Percentiles rank a stretch among this genome's conserved stretches.
Conservation (phyloP, 345 rosid species). For the Citrus medica region DNA sequence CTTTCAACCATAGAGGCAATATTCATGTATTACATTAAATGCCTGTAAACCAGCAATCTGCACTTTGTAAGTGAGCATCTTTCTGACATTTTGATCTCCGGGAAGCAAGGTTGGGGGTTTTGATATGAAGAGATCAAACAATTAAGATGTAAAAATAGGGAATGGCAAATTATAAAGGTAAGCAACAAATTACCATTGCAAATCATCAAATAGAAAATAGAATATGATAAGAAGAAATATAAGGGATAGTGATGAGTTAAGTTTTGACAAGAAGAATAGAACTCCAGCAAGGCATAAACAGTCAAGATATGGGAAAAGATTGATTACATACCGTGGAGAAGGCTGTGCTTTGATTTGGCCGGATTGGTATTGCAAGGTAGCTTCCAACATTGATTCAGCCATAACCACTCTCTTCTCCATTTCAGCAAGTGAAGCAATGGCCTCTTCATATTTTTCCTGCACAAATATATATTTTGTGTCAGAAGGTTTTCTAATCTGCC, state of each 20-base stretch:
- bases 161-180: background rate
- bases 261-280: background rate
- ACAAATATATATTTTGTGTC: constrained; percentile 5
- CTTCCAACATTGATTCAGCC: constrained; percentile 99
- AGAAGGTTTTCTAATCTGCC: background rate
- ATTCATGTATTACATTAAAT: background rate
- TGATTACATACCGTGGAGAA: constrained; percentile 71
- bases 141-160: background rate
- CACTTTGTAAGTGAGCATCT: background rate
- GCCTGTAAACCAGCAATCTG: background rate
- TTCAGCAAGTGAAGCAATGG: constrained; percentile 71
- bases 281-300: background rate
- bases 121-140: background rate
- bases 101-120: background rate
- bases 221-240: background rate
- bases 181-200: background rate
- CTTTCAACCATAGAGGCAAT: background rate
- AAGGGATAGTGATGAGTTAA: background rate
- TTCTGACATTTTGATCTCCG: background rate
- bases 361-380: constrained; percentile 92
- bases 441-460: constrained; percentile 94
- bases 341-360: constrained; percentile 84
- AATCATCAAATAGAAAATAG: background rate
- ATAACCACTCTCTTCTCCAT: constrained; percentile 98
- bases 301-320: constrained; percentile 4